phyloP scores from a whole-genome alignment of 495 filamentous ascomycete species.

The Penicillium maclennaniae region DNA sequence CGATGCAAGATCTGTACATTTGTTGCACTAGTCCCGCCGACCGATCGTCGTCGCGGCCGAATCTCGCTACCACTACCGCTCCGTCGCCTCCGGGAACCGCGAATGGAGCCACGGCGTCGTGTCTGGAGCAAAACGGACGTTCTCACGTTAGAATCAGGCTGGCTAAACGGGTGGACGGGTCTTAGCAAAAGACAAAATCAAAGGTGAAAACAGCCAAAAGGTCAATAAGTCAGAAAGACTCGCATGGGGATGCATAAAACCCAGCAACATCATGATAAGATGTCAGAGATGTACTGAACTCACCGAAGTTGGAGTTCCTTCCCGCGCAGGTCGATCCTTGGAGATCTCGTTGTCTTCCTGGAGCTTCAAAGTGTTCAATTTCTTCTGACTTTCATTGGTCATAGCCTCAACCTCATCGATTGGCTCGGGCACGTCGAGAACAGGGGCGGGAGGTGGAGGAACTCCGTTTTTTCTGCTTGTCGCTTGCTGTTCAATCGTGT shows the following conservation, averaged over 20 bases:
- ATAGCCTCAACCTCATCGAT: conserved; percentile 69
- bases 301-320: conserved; percentile 42
- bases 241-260: conserved; percentile 17
- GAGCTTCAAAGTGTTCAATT: conserved; percentile 78
- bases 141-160: conserved; percentile 51
- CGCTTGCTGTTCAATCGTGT: conserved; percentile 75
- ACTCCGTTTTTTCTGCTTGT: conserved; percentile 58
- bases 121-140: conserved; percentile 50
- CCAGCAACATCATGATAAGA: conserved; percentile 16
- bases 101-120: conserved; percentile 46
- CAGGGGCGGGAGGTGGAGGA: conserved; percentile 32
- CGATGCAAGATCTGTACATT: conserved; percentile 42
- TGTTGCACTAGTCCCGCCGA: conserved; percentile 33
- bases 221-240: conserved; percentile 11
- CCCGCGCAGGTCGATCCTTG: conserved; percentile 45
- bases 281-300: conserved; percentile 32
- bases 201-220: conserved; percentile 15
- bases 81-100: conserved; percentile 40
- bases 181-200: conserved; percentile 44
- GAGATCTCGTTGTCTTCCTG: conserved; percentile 60
- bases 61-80: conserved; percentile 47
- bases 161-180: conserved; percentile 35
- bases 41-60: conserved; percentile 43
- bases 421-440: conserved; percentile 50
- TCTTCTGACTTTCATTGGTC: conserved; percentile 77